phyloP scores from a whole-genome alignment of 164 flowering plant genomes.

The Annona squamosa region DNA sequence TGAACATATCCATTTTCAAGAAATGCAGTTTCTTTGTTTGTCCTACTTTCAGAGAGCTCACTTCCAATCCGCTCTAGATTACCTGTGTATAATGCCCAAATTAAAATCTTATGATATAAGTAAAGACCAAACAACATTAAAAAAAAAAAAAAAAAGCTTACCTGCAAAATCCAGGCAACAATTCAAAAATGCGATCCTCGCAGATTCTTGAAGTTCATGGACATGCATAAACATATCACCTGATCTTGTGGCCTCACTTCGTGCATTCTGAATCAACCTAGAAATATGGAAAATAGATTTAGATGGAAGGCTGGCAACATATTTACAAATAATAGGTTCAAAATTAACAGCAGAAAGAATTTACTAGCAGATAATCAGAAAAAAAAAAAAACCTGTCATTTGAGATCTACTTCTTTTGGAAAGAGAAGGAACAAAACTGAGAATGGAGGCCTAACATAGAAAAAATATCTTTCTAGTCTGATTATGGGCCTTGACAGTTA shows the following conservation, averaged over 20 bases:
- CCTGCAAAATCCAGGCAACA: constrained; percentile 93
- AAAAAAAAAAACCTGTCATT: not conserved
- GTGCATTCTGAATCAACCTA: constrained; percentile 73
- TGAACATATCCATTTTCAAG: constrained; percentile 56
- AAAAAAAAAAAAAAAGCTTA: constrained; percentile 18
- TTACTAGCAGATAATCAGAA: not conserved
- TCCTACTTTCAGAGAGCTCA: constrained; percentile 50
- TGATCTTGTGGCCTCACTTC: constrained; percentile 56
- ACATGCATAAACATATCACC: constrained; percentile 64
- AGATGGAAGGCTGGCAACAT: not conserved
- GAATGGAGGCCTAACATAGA: not conserved
- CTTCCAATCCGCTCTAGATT: constrained; percentile 70
- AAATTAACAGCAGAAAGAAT: not conserved
- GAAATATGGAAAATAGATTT: constrained; percentile 13
- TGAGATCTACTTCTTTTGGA: not conserved
- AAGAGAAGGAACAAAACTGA: not conserved
- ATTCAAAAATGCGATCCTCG: constrained; percentile 78
- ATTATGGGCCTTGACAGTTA: too few species aligned
- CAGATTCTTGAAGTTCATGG: constrained; percentile 85
- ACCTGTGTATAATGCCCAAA: constrained; percentile 39
- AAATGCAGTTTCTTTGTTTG: constrained; percentile 34
- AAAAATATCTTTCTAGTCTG: too few species aligned
- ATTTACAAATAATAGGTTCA: not conserved
- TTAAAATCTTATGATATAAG: constrained; percentile 4
- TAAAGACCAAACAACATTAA: not conserved